A percentile compares a stretch with the other conserved stretches of the same genome.
phyloP scores from a whole-genome alignment of 1,284 basidiomycete species.

The Puccinia hordei region DNA sequence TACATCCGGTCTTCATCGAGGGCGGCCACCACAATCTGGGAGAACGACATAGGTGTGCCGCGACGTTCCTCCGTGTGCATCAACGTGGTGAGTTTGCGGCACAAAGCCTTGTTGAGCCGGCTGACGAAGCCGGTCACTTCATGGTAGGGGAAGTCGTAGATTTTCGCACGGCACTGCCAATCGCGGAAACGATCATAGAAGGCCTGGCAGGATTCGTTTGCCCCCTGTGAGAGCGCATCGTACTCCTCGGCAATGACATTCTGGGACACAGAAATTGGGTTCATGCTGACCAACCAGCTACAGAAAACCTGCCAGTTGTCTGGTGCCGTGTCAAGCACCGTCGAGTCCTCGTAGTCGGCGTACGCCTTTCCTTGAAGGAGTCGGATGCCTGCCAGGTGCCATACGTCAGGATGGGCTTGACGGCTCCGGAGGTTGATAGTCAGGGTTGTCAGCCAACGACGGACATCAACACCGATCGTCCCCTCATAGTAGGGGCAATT shows the following conservation, averaged over 20 bases:
- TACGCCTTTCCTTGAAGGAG: not conserved
- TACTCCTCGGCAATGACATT: not conserved
- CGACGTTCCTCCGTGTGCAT: not conserved
- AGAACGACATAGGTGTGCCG: not conserved
- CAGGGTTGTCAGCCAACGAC: not conserved
- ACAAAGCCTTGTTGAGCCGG: not conserved
- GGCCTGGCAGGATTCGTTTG: not conserved
- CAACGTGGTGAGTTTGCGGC: not conserved
- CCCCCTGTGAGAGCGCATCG: not conserved
- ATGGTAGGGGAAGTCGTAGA: not conserved
- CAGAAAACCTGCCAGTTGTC: not conserved
- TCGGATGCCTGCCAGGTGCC: not conserved
- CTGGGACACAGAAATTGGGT: not conserved
- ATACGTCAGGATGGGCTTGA: not conserved
- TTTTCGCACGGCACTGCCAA: not conserved
- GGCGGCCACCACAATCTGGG: not conserved
- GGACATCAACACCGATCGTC: not conserved
- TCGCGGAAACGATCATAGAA: not conserved
- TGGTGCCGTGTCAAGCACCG: not conserved
- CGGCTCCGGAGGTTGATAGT: not conserved
- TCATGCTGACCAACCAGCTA: not conserved
- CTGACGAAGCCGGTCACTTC: not conserved
- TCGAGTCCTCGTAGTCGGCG: not conserved
- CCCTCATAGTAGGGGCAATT: not conserved
- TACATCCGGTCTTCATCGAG: not conserved